Evolutionary conservation across 208 protist genomes (phyloP), one percentile per base, ranked within the genome.

Genomic region (Trypanosoma vivax): DNA sequence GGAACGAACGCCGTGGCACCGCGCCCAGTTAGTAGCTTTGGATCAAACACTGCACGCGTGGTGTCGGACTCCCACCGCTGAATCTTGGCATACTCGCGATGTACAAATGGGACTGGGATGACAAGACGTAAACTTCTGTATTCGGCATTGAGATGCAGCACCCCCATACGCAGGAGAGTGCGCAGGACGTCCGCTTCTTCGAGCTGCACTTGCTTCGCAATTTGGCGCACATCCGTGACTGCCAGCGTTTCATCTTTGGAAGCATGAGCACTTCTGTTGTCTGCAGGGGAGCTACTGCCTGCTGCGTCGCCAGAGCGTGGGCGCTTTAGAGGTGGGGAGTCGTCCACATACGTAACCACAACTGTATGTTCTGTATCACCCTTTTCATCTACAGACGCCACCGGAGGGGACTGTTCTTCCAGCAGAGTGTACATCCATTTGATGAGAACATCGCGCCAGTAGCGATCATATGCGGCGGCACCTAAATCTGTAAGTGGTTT

Each of bases 401-500:
- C 31, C 13, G 14, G 27, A 31, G 30, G 24, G 0, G 9, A n/a
- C 3, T 35, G 21, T 5, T 19, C 37, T 28, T 48, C n/a, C 39
- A 52, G 14, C 2, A 55, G 27, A 25, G 24, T 33, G 24, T 58
- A 38, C 76, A 89, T 72, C 83, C 87, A 94, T 21, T 41, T 42
- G 33, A 91, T 42, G 5, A 94, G 52, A 18, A 65, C 53, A 6
- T 63, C 55, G 11, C 61, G 67, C 96, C 95, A 98, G 62, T 94
- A 98, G 19, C 80, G 83, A 18, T 88, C 62, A 63, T 96, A 98
- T 16, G 81, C 81, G 0, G 88, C 58, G 27, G 88, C 68, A 11
- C 98, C 98, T 11, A 99, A 82, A 73, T 99, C 98, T 14, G 94
- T 98, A 4, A 99, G 90, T 6, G 98, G 98, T 65, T 90, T 94